A percentile compares a stretch with the other conserved stretches of the same genome.
phyloP scores from a whole-genome alignment of 495 filamentous ascomycete species.

The Gamarada debralockiae region DNA sequence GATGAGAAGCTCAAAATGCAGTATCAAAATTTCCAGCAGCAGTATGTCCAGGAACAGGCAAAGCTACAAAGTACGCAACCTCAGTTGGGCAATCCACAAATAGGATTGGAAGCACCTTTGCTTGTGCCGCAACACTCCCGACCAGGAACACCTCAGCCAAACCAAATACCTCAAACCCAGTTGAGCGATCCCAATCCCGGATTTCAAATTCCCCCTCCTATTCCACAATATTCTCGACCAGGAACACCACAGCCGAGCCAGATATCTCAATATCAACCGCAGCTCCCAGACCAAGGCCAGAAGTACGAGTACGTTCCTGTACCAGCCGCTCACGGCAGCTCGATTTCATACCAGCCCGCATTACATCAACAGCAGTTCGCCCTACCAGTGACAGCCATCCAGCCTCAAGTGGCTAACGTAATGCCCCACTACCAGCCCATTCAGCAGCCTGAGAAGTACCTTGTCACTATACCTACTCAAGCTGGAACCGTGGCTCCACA shows the following conservation, averaged over 20 bases:
- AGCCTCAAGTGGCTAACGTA: neutral
- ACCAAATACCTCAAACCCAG: neutral
- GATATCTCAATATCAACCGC: neutral
- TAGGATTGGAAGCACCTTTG: no score
- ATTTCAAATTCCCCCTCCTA: neutral
- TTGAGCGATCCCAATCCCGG: neutral
- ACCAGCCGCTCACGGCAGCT: neutral
- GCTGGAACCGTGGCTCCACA: no score
- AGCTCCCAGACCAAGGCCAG: neutral
- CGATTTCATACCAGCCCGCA: neutral
- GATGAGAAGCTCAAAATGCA: conserved; percentile 17
- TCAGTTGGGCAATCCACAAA: neutral
- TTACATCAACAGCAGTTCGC: neutral
- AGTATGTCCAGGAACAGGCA: conserved; percentile 8
- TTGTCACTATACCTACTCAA: no score
- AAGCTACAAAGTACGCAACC: neutral
- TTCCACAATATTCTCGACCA: neutral
- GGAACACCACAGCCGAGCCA: neutral
- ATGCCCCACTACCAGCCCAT: neutral
- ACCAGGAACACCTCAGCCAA: no score
- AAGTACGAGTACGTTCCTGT: conserved; percentile 6
- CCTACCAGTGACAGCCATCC: neutral
- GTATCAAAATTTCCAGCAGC: conserved; percentile 9
- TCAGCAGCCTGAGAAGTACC: no score
- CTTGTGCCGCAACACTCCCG: neutral